These are phyloP conservation scores for Dryas alaskensis DNA, from an alignment of 306 rosid species.

Conservation along the genomic window DNA sequence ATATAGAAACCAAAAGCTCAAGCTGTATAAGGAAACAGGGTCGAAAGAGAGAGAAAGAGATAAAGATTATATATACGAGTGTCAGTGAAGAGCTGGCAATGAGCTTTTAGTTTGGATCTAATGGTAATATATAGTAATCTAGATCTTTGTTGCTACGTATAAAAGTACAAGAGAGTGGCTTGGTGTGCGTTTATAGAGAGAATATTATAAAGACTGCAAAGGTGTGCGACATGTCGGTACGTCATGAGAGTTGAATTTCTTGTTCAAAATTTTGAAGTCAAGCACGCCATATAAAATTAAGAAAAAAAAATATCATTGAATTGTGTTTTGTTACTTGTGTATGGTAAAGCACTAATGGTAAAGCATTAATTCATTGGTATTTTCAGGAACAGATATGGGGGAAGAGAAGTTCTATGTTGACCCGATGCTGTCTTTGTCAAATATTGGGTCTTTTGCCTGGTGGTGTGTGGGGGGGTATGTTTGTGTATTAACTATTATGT, in stretches of 20 bases:
- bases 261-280: not conserved
- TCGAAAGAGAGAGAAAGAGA: slow-evolving; percentile 44
- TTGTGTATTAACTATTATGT: no score
- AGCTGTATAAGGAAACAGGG: slow-evolving; percentile 46
- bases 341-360: not conserved
- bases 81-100: slow-evolving; percentile 39
- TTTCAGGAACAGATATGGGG: not conserved
- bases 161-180: not conserved
- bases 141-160: no score
- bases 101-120: not conserved
- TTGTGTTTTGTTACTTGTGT: not conserved
- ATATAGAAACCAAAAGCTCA: slow-evolving; percentile 28
- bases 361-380: not conserved
- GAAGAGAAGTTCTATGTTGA: slow-evolving; percentile 44
- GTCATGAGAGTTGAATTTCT: slow-evolving; percentile 13
- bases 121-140: not conserved
- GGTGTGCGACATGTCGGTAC: slow-evolving; percentile 38
- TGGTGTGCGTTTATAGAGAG: not conserved
- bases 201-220: slow-evolving; percentile 10
- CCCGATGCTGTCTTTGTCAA: slow-evolving; percentile 34
- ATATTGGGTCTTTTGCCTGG: no score
- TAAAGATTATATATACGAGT: slow-evolving; percentile 18
- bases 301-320: not conserved
- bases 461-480: not conserved
- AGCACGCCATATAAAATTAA: not conserved